Percentiles rank a stretch among this genome's conserved stretches.
phyloP scores from a whole-genome alignment of 345 rosid genomes.

The Toxicodendron radicans region DNA sequence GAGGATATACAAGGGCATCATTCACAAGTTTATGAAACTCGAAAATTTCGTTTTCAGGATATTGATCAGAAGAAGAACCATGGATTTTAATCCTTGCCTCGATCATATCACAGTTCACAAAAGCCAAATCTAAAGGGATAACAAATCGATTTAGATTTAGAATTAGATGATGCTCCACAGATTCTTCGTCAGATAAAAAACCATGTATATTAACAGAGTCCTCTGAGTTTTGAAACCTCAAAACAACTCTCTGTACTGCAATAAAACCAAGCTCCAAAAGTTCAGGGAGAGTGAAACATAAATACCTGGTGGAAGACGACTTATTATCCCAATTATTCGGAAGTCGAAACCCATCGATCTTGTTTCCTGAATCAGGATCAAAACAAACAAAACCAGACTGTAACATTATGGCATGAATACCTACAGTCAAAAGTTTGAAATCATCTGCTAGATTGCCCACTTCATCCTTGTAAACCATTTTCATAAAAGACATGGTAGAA shows the following conservation, averaged over 20 bases:
- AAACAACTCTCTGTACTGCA: background rate
- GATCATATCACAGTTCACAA: constrained; percentile 16
- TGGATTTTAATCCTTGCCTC: background rate
- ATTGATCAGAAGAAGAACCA: background rate
- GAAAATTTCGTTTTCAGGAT: constrained; percentile 16
- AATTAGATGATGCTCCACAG: constrained; percentile 5
- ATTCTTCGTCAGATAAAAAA: background rate
- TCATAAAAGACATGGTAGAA: constrained; percentile 10
- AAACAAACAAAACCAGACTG: constrained; percentile 27
- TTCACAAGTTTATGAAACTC: constrained; percentile 28
- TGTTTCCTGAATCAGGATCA: constrained; percentile 12
- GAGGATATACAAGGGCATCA: constrained; percentile 23
- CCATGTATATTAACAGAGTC: constrained; percentile 14
- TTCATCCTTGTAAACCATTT: constrained; percentile 22
- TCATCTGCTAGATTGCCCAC: background rate
- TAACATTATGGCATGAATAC: constrained; percentile 21
- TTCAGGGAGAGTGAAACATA: constrained; percentile 21
- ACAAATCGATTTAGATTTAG: constrained; percentile 17
- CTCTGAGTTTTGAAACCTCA: constrained; percentile 15
- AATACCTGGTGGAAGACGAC: background rate
- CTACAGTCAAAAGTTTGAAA: constrained; percentile 8
- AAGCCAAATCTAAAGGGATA: background rate
- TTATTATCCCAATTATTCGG: background rate
- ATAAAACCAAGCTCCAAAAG: background rate
- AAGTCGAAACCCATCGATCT: constrained; percentile 2